Conservation (phyloP, 2,329 filamentous ascomycete genomes). For the Sphaerulina populicola region DNA sequence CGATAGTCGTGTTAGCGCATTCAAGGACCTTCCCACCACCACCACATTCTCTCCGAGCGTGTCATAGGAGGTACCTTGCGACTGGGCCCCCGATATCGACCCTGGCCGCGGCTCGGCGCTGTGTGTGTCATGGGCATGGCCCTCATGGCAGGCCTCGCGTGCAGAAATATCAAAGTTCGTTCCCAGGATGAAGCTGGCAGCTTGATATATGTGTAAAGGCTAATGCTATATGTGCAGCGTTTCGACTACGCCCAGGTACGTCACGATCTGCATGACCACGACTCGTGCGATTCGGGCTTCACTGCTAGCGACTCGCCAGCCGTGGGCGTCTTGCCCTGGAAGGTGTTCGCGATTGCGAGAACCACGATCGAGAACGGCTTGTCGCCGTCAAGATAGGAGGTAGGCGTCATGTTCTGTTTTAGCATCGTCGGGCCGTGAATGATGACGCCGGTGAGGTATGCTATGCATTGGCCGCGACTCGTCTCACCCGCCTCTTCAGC, state of each 20-base stretch:
- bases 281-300: constrained; percentile 5
- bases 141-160: background rate
- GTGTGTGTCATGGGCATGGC: background rate
- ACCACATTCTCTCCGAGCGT: too few relatives aligned
- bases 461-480: background rate
- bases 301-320: constrained; percentile 1
- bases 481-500: background rate
- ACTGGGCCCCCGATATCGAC: background rate
- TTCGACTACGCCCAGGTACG: background rate
- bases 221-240: background rate
- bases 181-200: constrained; percentile 4
- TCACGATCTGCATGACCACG: constrained; percentile 9
- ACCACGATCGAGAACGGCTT: constrained; percentile 4
- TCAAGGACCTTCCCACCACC: too few relatives aligned
- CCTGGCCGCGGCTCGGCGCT: background rate
- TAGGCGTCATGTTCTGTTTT: background rate
- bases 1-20: too few relatives aligned
- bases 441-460: constrained; percentile 5
- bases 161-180: background rate
- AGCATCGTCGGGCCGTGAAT: background rate
- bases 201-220: background rate
- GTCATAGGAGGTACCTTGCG: too few relatives aligned
- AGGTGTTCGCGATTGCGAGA: background rate
- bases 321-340: background rate
- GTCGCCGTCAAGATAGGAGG: background rate